Conservation (phyloP, 2,329 filamentous ascomycete genomes). For the Penicillium decumbens region DNA sequence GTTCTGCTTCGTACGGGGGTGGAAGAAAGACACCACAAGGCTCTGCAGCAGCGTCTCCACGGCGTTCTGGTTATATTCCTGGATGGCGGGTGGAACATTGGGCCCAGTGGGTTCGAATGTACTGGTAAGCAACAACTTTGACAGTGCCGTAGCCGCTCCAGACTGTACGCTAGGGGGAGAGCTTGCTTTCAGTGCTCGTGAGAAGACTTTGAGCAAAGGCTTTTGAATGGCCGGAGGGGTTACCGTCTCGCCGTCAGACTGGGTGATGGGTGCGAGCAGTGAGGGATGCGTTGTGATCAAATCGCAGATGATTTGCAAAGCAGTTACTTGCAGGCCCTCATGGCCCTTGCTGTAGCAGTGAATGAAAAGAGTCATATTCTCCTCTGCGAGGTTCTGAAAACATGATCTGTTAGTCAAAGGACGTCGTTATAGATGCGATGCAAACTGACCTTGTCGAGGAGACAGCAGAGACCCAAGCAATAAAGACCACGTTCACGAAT, state of each 20-base stretch:
- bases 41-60: conserved; percentile 73
- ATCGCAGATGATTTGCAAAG: conserved; percentile 86
- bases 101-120: conserved; percentile 53
- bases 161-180: conserved; percentile 71
- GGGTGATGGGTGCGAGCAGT: conserved; percentile 58
- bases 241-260: conserved; percentile 48
- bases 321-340: conserved; percentile 80
- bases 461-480: conserved; percentile 83
- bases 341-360: conserved; percentile 95
- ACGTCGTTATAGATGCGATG: background rate
- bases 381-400: conserved; percentile 69
- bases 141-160: conserved; percentile 72
- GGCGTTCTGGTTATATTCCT: conserved; percentile 51
- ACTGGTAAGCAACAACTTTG: conserved; percentile 77
- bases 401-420: conserved; percentile 12
- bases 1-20: conserved; percentile 74
- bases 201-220: conserved; percentile 76
- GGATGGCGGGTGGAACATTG: conserved; percentile 52
- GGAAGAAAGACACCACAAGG: conserved; percentile 82
- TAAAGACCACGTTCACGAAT: conserved; percentile 86
- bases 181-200: conserved; percentile 70
- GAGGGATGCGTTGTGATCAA: conserved; percentile 85
- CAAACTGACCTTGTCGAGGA: conserved; percentile 68
- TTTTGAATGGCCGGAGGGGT: conserved; percentile 49
- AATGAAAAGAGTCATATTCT: conserved; percentile 88